These are phyloP conservation scores for Endoconidiophora polonica DNA, from an alignment of 2,329 filamentous ascomycete species.

Conservation along the genomic window DNA sequence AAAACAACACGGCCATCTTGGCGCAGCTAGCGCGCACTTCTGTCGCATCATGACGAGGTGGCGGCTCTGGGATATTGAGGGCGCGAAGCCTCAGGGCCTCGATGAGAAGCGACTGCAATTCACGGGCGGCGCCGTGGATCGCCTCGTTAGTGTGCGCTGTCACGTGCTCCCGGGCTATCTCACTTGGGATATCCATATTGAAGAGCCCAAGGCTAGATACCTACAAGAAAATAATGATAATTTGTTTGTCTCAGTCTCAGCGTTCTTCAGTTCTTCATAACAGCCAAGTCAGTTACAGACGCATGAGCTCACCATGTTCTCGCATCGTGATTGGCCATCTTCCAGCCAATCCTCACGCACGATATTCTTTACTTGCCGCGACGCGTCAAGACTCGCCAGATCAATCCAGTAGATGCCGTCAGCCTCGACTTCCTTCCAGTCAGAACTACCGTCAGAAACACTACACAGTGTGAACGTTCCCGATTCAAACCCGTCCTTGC, in stretches of 20 bases:
- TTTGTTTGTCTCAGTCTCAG: not conserved
- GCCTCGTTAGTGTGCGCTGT: constrained; percentile 11
- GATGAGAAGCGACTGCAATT: not conserved
- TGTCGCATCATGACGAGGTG: constrained; percentile 15
- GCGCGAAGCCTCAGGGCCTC: constrained; percentile 44
- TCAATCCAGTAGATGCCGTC: constrained; percentile 62
- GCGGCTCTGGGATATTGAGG: constrained; percentile 45
- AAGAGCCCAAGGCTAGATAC: constrained; percentile 37
- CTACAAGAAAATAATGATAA: constrained; percentile 20
- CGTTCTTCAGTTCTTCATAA: not conserved
- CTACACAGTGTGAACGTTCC: constrained; percentile 49
- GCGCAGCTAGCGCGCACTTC: constrained; percentile 21
- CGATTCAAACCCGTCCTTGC: constrained; percentile 19
- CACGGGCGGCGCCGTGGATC: not conserved
- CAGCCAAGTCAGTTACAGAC: not conserved
- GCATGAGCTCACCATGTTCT: constrained; percentile 10
- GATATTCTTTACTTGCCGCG: not conserved
- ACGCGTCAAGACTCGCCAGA: constrained; percentile 21
- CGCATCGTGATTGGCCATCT: not conserved
- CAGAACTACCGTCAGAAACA: constrained; percentile 37
- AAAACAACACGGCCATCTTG: constrained; percentile 70
- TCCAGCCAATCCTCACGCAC: constrained; percentile 10
- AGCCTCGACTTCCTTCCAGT: constrained; percentile 70
- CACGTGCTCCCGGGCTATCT: no score
- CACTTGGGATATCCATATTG: constrained; percentile 28